These are phyloP conservation scores for Oryza rufipogon DNA, from an alignment of 176 grass and related monocot species.

Conservation along the genomic window DNA sequence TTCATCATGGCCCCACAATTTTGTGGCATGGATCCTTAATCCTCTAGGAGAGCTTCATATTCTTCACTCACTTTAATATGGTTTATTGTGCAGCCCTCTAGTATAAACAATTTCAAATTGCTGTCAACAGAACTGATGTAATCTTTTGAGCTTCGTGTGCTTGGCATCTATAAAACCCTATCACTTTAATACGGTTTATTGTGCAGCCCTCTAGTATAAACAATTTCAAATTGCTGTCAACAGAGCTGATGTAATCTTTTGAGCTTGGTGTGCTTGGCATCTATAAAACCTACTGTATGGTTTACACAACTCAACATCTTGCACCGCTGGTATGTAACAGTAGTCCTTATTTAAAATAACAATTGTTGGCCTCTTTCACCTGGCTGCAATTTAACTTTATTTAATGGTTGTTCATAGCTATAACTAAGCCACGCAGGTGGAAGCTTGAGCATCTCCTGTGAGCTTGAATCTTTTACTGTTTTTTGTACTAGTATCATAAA, in stretches of 20 bases:
- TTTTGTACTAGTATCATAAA: background rate
- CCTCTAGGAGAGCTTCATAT: background rate
- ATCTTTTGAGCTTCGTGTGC: background rate
- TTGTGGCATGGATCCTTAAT: background rate
- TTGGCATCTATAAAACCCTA: background rate
- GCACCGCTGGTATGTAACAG: background rate
- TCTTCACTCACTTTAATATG: background rate
- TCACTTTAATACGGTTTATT: background rate
- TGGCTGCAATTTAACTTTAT: background rate
- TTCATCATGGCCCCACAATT: conserved; percentile 8
- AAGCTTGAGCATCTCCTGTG: background rate
- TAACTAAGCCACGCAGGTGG: background rate
- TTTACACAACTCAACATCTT: background rate
- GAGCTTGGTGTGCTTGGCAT: background rate
- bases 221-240: background rate
- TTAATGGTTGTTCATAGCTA: background rate
- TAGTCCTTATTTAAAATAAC: conserved; percentile 19
- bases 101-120: background rate
- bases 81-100: background rate
- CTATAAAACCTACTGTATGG: background rate
- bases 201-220: background rate
- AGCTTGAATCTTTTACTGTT: background rate
- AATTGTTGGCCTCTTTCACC: background rate
- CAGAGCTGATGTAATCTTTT: background rate
- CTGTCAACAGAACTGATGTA: background rate